Percentiles rank a stretch among this genome's conserved stretches.
Evolutionary conservation across 371 early-diverging fungal species (phyloP).

Genomic region (Rhizopus arrhizus): DNA sequence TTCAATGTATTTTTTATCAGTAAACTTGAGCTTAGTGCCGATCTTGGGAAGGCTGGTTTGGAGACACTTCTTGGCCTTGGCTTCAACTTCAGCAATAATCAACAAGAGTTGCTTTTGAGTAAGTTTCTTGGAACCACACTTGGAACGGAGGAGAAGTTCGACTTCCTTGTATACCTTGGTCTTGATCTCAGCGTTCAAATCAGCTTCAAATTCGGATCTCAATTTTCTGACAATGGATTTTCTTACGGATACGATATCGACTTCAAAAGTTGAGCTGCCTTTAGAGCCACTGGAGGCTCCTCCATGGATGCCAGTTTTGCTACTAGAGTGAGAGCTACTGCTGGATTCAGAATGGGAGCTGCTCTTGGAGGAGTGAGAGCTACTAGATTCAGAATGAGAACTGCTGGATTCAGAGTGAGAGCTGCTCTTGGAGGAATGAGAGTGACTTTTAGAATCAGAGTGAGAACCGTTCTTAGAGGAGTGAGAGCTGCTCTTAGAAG

Average conservation of each 20-base stretch:
- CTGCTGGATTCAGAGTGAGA: too few relatives aligned
- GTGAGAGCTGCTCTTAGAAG: too few relatives aligned
- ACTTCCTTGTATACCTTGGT: slow-evolving; percentile 27
- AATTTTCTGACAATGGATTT: slow-evolving; percentile 28
- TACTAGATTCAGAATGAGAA: too few relatives aligned
- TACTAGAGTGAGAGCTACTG: too few relatives aligned
- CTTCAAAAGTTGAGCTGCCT: too few relatives aligned
- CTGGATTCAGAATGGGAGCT: too few relatives aligned
- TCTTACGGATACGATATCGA: background rate
- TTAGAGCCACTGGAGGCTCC: too few relatives aligned
- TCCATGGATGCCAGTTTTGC: too few relatives aligned
- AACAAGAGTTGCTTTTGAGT: slow-evolving; percentile 26
- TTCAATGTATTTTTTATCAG: slow-evolving; percentile 22
- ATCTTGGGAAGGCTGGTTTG: slow-evolving; percentile 30
- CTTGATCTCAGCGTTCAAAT: slow-evolving; percentile 20
- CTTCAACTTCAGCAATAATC: slow-evolving; percentile 28
- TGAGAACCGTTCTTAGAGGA: too few relatives aligned
- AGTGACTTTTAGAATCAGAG: too few relatives aligned
- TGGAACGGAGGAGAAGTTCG: slow-evolving; percentile 21
- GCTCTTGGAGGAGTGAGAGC: too few relatives aligned
- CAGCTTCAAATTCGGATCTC: slow-evolving; percentile 13
- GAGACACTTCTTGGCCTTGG: slow-evolving; percentile 24
- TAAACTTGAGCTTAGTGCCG: slow-evolving; percentile 14
- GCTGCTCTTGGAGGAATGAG: too few relatives aligned
- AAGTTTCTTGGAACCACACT: slow-evolving; percentile 10